A percentile compares a stretch with the other conserved stretches of the same genome.
These are phyloP conservation scores for Nakataea oryzae DNA, from an alignment of 2,329 filamentous ascomycete species.

Conservation along the genomic window DNA sequence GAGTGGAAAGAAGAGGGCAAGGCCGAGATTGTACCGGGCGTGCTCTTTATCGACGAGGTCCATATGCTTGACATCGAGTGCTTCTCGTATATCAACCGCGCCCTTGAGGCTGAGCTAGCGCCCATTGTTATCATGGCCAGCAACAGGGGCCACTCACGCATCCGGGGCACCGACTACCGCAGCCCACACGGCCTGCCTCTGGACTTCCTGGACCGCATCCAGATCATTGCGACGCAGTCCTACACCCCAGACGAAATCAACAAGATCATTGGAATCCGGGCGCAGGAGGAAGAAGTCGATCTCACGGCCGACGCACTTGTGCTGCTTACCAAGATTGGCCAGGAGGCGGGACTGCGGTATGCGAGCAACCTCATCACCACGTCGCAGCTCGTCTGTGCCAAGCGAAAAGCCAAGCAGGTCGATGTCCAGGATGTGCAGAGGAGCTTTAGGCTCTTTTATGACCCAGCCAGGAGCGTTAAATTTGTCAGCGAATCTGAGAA, in stretches of 20 bases:
- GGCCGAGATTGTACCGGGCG: constrained; percentile 92
- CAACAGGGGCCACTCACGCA: constrained; percentile 85
- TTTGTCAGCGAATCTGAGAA: constrained; percentile 88
- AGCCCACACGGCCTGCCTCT: constrained; percentile 90
- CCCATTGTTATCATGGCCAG: constrained; percentile 99
- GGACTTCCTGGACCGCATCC: constrained; percentile 90
- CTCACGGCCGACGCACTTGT: constrained; percentile 82
- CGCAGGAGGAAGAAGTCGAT: constrained; percentile 93
- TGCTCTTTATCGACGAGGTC: constrained; percentile 97
- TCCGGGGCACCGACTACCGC: constrained; percentile 86
- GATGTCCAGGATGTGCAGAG: constrained; percentile 82
- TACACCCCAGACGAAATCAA: constrained; percentile 79
- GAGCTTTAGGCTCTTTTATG: constrained; percentile 90
- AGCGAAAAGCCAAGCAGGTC: constrained; percentile 77
- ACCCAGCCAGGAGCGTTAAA: constrained; percentile 75
- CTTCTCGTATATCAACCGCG: constrained; percentile 97
- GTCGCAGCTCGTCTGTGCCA: constrained; percentile 75
- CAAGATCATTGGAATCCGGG: constrained; percentile 85
- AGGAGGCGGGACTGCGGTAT: constrained; percentile 85
- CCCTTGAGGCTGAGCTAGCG: constrained; percentile 85
- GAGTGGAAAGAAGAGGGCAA: constrained; percentile 99
- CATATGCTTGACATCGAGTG: constrained; percentile 99
- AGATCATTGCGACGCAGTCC: constrained; percentile 87
- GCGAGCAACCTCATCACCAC: constrained; percentile 98
- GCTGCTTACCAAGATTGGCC: constrained; percentile 87